These are phyloP conservation scores for Pelargonium cotyledonis DNA, from an alignment of 441 rosid genomes.

Conservation along the genomic window DNA sequence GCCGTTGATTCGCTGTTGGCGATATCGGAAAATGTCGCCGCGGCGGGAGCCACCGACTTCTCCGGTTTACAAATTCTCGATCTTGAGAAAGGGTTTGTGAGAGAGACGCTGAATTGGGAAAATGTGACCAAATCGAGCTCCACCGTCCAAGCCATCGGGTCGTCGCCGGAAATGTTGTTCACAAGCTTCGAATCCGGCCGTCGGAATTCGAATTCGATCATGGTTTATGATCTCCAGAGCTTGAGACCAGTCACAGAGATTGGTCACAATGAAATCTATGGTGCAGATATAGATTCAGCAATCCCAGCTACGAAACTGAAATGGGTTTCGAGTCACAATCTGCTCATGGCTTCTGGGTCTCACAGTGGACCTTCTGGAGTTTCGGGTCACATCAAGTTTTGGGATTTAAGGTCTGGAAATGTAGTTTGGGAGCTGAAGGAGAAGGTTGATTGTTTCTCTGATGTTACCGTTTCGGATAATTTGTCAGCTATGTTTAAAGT, in stretches of 20 bases:
- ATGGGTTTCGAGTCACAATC: constrained; percentile 52
- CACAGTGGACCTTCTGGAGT: constrained; percentile 76
- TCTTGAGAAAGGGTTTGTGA: constrained; percentile 52
- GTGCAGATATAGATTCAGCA: constrained; percentile 66
- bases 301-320: constrained; percentile 71
- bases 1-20: constrained; percentile 75
- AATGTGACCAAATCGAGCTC: constrained; percentile 57
- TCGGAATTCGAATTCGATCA: constrained; percentile 67
- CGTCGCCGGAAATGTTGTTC: constrained; percentile 47
- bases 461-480: constrained; percentile 59
- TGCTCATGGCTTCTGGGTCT: constrained; percentile 83
- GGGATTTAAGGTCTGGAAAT: constrained; percentile 72
- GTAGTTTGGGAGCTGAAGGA: constrained; percentile 73
- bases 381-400: constrained; percentile 53
- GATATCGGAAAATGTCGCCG: constrained; percentile 46
- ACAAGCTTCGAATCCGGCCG: constrained; percentile 83
- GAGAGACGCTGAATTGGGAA: constrained; percentile 57
- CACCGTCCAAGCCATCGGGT: constrained; percentile 76
- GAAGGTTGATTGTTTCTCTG: constrained; percentile 71
- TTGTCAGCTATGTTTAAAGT: constrained; percentile 64
- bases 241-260: constrained; percentile 61
- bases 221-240: constrained; percentile 66
- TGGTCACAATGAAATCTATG: constrained; percentile 59
- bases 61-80: constrained; percentile 80
- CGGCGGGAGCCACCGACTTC: constrained; percentile 83